Base-by-base conservation (phyloP, 352 stramenopile species). In the Pythium volutum region DNA sequence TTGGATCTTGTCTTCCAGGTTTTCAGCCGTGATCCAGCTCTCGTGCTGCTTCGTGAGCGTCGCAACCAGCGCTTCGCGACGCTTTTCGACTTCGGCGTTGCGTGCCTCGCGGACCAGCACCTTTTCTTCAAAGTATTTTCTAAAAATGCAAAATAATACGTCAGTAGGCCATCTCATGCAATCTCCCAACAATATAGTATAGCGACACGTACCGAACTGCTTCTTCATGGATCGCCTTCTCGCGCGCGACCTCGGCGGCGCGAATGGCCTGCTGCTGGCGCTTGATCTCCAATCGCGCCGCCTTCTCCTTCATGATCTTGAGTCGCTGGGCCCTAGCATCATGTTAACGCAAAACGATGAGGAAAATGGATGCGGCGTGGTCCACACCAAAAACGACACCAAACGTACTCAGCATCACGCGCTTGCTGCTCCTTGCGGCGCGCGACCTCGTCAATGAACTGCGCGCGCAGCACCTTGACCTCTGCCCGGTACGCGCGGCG, bases 291-390 rank as follows among this genome's bases (percentile, higher is more conserved):
- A 95, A 78, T 66, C 85, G 81, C 48, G 83, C 81, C 11, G 85
- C 83, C 77, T 95, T 95, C 54, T 84, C 83, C 72, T 93, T 93
- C 78, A 92, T 87, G 56, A 95, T 91, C 64, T 83, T 90, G 65
- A 81, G 64, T 43, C 83, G 81, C 64, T 95, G 81, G 18, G 84
- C 71, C 58, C 83, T 92, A 52, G 9, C 22, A 0, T 29, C 23
- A 48, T 20, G n/a, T n/a, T n/a, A n/a, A n/a, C n/a, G n/a, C n/a
- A n/a, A n/a, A n/a, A n/a, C n/a, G n/a, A n/a, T 27, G 8, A 11
- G 31, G 46, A 29, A 0, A 55, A 4, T 5, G 10, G 34, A 20
- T 45, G 1, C 11, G 2, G 4, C 12, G 18, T 34, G 34, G 27
- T 18, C n/a, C 2, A 3, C 49, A 22, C 8, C 10, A 11, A 71